Conservation (phyloP, 345 rosid species). For the Salix suchowensis region DNA sequence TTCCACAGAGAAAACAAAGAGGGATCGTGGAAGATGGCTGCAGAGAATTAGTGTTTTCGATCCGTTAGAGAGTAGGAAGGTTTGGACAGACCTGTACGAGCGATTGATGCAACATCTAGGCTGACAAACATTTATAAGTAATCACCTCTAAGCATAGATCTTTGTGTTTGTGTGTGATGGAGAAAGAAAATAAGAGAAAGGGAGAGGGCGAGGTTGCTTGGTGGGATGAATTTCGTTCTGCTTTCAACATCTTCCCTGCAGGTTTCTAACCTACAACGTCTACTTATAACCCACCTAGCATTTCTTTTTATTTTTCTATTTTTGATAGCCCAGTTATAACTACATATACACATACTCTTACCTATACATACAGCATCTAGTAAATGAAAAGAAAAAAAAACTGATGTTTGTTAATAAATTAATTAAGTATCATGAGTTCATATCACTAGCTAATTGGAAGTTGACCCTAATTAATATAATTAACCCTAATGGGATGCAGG, state of each 20-base stretch:
- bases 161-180: background rate
- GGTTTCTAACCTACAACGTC: conserved; percentile 60
- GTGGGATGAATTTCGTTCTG: conserved; percentile 58
- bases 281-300: conserved; percentile 61
- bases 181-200: background rate
- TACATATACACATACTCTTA: background rate
- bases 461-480: background rate
- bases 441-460: background rate
- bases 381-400: background rate
- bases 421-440: too few species aligned
- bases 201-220: conserved; percentile 63
- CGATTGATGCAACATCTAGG: conserved; percentile 64
- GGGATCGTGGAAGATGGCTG: background rate
- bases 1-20: background rate
- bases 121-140: conserved; percentile 65
- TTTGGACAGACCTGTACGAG: conserved; percentile 45
- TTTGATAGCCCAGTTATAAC: background rate
- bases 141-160: conserved; percentile 16
- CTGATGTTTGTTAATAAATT: background rate
- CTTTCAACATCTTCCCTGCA: conserved; percentile 63
- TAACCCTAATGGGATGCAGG: background rate
- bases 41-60: background rate
- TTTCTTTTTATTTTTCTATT: background rate
- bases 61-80: conserved; percentile 57
- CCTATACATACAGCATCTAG: background rate